Evolutionary conservation across 768 basidiomycete species (phyloP), one percentile per base, ranked within the genome.

Genomic region (Boletus rubropictus): DNA sequence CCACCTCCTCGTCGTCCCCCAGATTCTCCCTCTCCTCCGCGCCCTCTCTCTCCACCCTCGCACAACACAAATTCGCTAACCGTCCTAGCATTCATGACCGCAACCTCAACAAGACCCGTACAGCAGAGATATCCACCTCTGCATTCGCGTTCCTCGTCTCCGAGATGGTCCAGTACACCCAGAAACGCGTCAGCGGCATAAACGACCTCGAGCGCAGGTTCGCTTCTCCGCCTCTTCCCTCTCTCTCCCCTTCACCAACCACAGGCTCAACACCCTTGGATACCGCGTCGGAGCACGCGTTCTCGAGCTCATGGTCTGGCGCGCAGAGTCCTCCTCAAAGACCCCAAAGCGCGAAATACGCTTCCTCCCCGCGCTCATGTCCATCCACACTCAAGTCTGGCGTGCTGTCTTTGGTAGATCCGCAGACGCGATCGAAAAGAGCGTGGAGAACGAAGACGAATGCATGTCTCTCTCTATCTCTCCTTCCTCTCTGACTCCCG

Each of bases 391-490:
- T 1, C 90, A 95, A 56, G 84, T 98, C 21, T 99, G 95, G 86
- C 82, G 84, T 48, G 87, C 92, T 25, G 86, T 94, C 15, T 99
- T 95, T 60, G 92, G 92, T 8, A 89, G 85, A 64, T 77, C 91
- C 8, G 96, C 96, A 18, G 95, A 97, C 63, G 91, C 87, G 2
- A 82, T 99, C 46, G 94, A 99, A 68, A 88, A 91, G 71, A 93
- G 90, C 55, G 90, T 97, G 0, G 93, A 96, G 66, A 91, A 95
- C 49, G 84, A 89, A 17, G 95, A 98, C 62, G 96, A 99, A 75
- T 99, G 92, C 84, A 52, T 44, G 84, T 69, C 15, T 41, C 36
- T 21, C 33, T 39, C 5, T 20, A 11, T 34, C 25, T 24, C 35
- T 37, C 11, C 38, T 21, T 21, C 4, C 48, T 38, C 22, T 37